A percentile compares a stretch with the other conserved stretches of the same genome.
Evolutionary conservation across 352 stramenopile genomes (phyloP).

Genomic region (Phytophthora nicotianae): DNA sequence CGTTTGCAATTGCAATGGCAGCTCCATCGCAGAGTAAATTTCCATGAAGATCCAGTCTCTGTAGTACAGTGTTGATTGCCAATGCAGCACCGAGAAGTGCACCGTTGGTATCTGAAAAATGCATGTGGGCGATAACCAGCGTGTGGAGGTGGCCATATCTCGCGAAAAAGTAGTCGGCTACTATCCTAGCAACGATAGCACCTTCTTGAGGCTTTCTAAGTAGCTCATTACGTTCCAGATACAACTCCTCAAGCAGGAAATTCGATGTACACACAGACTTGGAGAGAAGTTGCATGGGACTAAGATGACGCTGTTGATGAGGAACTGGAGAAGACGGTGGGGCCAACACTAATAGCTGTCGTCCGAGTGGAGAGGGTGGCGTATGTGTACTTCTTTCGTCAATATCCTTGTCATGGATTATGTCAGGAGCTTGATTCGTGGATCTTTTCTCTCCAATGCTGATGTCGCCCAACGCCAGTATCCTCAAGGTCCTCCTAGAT

Average conservation of each 20-base stretch:
- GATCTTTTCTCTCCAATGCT: background rate
- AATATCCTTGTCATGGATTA: constrained; percentile 3
- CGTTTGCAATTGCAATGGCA: constrained; percentile 41
- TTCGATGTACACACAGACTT: constrained; percentile 52
- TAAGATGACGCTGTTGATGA: constrained; percentile 19
- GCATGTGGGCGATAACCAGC: constrained; percentile 51
- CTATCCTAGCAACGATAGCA: constrained; percentile 36
- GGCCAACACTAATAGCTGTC: constrained; percentile 9
- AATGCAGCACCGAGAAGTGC: constrained; percentile 50
- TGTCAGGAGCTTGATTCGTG: constrained; percentile 10
- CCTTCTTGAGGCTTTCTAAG: constrained; percentile 35
- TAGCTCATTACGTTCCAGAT: constrained; percentile 61
- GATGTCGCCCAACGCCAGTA: constrained; percentile 52
- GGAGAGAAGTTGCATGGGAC: constrained; percentile 42
- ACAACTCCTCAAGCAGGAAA: constrained; percentile 68
- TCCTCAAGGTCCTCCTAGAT: constrained; percentile 45
- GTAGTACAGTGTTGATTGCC: constrained; percentile 62
- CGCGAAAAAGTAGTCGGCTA: constrained; percentile 82
- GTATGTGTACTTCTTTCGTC: background rate
- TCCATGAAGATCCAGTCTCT: constrained; percentile 60
- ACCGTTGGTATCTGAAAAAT: constrained; percentile 44
- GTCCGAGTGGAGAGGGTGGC: background rate
- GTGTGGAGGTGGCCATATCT: constrained; percentile 59
- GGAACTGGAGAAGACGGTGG: constrained; percentile 16
- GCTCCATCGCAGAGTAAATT: constrained; percentile 56